Conservation (phyloP, 2,329 filamentous ascomycete species). For the Fusarium tuaranense region DNA sequence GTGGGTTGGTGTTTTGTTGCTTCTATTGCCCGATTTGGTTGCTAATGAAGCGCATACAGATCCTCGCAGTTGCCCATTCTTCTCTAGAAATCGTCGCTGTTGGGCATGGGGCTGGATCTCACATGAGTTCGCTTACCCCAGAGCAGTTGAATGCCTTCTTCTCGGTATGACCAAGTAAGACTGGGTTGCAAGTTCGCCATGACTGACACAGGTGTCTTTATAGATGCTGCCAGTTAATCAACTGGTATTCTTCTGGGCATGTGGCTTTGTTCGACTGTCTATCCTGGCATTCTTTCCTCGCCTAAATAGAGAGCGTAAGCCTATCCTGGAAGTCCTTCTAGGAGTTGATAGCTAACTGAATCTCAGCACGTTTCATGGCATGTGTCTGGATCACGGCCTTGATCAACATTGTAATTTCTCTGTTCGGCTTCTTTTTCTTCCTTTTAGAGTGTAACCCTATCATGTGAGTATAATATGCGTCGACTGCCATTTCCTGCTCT, state of each 20-base stretch:
- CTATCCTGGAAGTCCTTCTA: not conserved
- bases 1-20: conserved; percentile 12
- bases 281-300: conserved; percentile 39
- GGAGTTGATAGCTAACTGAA: not conserved
- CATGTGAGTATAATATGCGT: conserved; percentile 9
- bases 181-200: too few species aligned
- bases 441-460: conserved; percentile 37
- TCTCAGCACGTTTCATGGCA: conserved; percentile 25
- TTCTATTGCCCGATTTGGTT: not conserved
- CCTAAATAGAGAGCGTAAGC: conserved; percentile 34
- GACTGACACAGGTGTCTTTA: not conserved
- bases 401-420: conserved; percentile 21
- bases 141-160: conserved; percentile 26
- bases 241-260: conserved; percentile 34
- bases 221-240: conserved; percentile 34
- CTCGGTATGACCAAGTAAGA: conserved; percentile 24
- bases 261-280: conserved; percentile 39
- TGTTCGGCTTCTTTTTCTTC: conserved; percentile 36
- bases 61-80: conserved; percentile 24
- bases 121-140: conserved; percentile 21
- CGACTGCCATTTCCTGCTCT: not conserved
- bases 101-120: conserved; percentile 28
- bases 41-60: conserved; percentile 21
- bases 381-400: conserved; percentile 27
- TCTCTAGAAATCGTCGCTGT: conserved; percentile 33